Evolutionary conservation across 73 alveolate genomes (phyloP).

Genomic region (Breviolum minutum): DNA sequence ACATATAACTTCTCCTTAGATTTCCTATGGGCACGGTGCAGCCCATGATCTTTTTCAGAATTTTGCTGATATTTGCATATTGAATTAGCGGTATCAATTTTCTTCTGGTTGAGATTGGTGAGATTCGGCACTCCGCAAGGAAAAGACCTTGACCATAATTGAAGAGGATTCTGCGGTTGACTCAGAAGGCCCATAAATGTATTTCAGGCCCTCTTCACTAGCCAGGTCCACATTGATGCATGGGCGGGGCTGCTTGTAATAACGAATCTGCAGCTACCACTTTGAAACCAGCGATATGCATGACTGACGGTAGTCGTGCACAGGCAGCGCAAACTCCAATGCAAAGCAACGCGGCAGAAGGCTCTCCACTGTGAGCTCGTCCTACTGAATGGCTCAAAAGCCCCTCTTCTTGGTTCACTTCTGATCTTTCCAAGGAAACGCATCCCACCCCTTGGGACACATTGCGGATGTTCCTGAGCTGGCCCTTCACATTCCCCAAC

Average conservation of each 20-base stretch:
- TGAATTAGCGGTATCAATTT: not conserved
- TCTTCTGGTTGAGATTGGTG: not conserved
- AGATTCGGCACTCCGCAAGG: not conserved
- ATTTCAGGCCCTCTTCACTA: not conserved
- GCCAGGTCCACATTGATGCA: not conserved
- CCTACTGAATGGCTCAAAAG: not conserved
- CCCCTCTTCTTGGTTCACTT: not conserved
- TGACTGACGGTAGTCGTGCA: not conserved
- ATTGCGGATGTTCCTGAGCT: not conserved
- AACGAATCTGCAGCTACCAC: not conserved
- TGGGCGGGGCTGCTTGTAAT: not conserved
- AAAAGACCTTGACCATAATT: not conserved
- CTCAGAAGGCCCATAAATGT: not conserved
- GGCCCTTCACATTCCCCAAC: not conserved
- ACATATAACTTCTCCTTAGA: not conserved
- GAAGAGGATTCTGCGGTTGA: not conserved
- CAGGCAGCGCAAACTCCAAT: not conserved
- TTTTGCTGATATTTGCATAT: not conserved
- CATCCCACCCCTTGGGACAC: not conserved
- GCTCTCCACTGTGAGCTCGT: not conserved
- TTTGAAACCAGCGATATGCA: not conserved
- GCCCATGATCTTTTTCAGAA: not conserved
- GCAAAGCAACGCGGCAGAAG: not conserved
- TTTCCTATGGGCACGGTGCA: not conserved
- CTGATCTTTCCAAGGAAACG: not conserved